phyloP scores from a whole-genome alignment of 2,329 filamentous ascomycete genomes.

The Talaromyces sp. region DNA sequence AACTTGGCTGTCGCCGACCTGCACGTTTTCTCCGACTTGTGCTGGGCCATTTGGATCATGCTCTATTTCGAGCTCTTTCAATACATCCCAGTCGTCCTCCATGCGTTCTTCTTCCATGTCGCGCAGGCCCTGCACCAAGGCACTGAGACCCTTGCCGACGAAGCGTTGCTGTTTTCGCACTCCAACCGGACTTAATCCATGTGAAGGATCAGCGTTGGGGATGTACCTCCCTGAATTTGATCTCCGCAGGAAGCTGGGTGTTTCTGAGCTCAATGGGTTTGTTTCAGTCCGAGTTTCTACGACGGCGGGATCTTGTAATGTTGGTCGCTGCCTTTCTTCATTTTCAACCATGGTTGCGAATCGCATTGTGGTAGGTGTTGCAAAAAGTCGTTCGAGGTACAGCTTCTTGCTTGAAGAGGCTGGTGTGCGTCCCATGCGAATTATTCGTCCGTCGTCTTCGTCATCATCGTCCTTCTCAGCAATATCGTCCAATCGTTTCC shows the following conservation, averaged over 20 bases:
- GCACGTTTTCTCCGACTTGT: slow-evolving; percentile 16
- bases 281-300: slow-evolving; percentile 2
- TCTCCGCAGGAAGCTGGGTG: slow-evolving; percentile 35
- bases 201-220: slow-evolving; percentile 6
- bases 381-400: slow-evolving; percentile 40
- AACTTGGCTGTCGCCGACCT: slow-evolving; percentile 33
- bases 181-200: slow-evolving; percentile 32
- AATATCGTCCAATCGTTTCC: slow-evolving; percentile 14
- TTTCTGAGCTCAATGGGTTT: slow-evolving; percentile 24
- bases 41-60: slow-evolving; percentile 18
- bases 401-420: slow-evolving; percentile 40
- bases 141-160: slow-evolving; percentile 33
- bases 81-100: slow-evolving; percentile 38
- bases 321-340: slow-evolving; percentile 15
- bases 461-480: slow-evolving; percentile 1
- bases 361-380: slow-evolving; percentile 39
- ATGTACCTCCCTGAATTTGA: slow-evolving; percentile 27
- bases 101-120: slow-evolving; percentile 36
- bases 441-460: slow-evolving; percentile 10
- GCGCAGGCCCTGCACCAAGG: slow-evolving; percentile 32
- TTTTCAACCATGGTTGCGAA: slow-evolving; percentile 35
- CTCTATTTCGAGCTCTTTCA: slow-evolving; percentile 40
- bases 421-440: slow-evolving; percentile 28
- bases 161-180: slow-evolving; percentile 30
- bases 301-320: slow-evolving; percentile 5